Evolutionary conservation across 2,329 filamentous ascomycete genomes (phyloP).

Genomic region (Fonsecaea pugnacius): DNA sequence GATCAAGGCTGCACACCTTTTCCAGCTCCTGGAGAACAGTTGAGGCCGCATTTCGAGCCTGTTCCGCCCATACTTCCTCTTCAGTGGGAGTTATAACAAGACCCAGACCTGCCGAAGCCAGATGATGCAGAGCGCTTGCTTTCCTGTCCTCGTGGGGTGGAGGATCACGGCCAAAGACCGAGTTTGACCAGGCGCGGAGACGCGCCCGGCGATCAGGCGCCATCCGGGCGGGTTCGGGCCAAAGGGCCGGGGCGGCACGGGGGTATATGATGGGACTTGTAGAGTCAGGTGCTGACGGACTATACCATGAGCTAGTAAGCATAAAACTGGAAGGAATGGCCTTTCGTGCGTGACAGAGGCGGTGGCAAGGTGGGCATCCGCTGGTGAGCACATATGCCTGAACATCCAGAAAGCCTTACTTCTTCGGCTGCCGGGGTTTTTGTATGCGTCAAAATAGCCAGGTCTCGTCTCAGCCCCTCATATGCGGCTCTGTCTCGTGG

Average conservation of each 20-base stretch:
- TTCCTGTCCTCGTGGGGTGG: neutral
- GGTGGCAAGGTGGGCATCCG: neutral
- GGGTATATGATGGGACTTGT: neutral
- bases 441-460: neutral
- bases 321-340: neutral
- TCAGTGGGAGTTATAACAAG: neutral
- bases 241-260: neutral
- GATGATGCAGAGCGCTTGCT: neutral
- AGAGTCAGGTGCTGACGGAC: neutral
- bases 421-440: neutral
- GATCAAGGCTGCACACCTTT: neutral
- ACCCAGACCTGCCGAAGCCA: neutral
- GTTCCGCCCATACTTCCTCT: neutral
- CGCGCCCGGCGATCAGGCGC: neutral
- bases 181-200: neutral
- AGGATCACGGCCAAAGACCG: neutral
- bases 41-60: neutral
- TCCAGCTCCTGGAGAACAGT: neutral
- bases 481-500: neutral
- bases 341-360: neutral
- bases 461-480: neutral
- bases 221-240: neutral
- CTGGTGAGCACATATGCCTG: neutral
- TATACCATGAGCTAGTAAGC: neutral
- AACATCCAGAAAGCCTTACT: neutral